Evolutionary conservation across 495 filamentous ascomycete genomes (phyloP).

Genomic region (Penicillium bialowiezense): DNA sequence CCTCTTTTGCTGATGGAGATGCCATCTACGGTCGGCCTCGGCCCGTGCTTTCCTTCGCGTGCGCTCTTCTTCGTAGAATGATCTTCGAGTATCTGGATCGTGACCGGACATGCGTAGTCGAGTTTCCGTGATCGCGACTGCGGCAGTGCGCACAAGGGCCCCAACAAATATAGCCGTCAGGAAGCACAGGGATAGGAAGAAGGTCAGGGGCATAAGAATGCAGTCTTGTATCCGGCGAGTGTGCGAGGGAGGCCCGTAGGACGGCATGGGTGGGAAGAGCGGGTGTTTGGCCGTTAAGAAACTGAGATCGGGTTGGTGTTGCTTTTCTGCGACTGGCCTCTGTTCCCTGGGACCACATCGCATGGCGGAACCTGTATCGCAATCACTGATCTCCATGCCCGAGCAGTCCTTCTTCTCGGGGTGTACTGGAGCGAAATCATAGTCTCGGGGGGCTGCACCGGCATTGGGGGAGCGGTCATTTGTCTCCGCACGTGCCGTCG

Average conservation of each 20-base stretch:
- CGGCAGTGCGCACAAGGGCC: constrained; percentile 61
- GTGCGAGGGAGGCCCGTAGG: constrained; percentile 72
- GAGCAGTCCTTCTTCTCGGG: background rate
- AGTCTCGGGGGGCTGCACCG: background rate
- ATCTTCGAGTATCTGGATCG: constrained; percentile 56
- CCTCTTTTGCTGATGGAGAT: constrained; percentile 39
- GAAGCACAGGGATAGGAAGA: constrained; percentile 73
- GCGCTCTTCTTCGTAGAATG: constrained; percentile 71
- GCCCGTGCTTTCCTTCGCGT: constrained; percentile 49
- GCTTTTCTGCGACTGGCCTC: background rate
- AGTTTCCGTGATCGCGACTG: constrained; percentile 41
- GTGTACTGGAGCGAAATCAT: background rate
- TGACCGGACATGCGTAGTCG: constrained; percentile 49
- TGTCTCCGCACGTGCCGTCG: constrained; percentile 6
- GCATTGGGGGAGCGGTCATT: constrained; percentile 1
- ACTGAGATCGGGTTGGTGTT: background rate
- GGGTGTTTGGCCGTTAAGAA: constrained; percentile 51
- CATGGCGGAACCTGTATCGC: background rate
- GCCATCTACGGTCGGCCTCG: constrained; percentile 61
- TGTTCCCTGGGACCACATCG: background rate
- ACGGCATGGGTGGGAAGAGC: constrained; percentile 81
- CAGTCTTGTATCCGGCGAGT: constrained; percentile 62
- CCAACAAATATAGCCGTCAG: constrained; percentile 73
- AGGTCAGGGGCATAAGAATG: constrained; percentile 60
- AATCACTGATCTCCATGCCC: background rate